Conservation (phyloP, 148 eudicot species). For the Rhododendron kiyosumense region DNA sequence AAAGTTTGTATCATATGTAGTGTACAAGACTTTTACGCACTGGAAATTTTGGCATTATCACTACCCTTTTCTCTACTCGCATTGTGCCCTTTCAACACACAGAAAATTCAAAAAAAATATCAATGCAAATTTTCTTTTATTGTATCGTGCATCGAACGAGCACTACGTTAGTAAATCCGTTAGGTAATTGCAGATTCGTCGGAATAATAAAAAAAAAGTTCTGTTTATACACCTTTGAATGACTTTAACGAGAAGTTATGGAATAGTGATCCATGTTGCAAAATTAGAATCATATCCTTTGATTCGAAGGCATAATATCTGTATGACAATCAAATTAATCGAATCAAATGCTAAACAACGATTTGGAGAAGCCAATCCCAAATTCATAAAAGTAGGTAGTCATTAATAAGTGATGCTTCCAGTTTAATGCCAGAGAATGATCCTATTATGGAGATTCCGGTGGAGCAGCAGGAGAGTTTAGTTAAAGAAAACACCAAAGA, state of each 20-base stretch:
- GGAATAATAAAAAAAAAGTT: too few species aligned
- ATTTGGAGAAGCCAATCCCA: neutral
- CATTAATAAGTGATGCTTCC: neutral
- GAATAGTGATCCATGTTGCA: neutral
- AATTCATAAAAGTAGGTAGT: too few species aligned
- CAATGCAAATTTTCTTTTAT: too few species aligned
- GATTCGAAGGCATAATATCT: neutral
- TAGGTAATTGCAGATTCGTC: neutral
- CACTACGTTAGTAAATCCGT: too few species aligned
- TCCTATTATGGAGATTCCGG: constrained; percentile 52
- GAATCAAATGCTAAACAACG: neutral
- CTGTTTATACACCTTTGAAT: neutral
- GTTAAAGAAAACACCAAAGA: constrained; percentile 68
- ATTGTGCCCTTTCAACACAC: neutral
- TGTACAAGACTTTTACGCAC: too few species aligned
- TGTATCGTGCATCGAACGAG: too few species aligned
- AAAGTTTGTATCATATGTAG: too few species aligned
- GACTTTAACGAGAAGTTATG: neutral
- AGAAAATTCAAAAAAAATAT: too few species aligned
- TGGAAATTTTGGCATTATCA: too few species aligned
- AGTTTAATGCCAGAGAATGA: constrained; percentile 79
- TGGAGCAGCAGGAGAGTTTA: constrained; percentile 67
- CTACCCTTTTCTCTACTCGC: too few species aligned
- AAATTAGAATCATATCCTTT: neutral
- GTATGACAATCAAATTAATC: neutral